phyloP scores from a whole-genome alignment of 2,329 filamentous ascomycete species.

The Dothiorella sarmentorum region DNA sequence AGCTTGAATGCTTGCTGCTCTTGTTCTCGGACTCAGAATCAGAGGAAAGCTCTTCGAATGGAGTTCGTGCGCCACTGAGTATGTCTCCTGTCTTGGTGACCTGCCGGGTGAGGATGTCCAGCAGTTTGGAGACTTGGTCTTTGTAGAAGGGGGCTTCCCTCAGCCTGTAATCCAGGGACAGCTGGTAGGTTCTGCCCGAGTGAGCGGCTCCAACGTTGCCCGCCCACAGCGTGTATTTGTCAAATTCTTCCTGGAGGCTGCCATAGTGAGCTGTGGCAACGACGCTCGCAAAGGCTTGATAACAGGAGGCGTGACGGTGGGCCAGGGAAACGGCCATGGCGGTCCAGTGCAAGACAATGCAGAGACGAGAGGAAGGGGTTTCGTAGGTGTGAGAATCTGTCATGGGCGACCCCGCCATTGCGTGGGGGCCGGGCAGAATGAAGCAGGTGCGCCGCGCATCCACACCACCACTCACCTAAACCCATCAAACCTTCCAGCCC shows the following conservation, averaged over 20 bases:
- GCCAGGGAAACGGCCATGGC: background rate
- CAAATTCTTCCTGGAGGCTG: slow-evolving; percentile 21
- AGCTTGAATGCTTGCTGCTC: background rate
- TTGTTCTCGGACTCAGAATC: background rate
- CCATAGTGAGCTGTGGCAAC: background rate
- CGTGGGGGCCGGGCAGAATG: background rate
- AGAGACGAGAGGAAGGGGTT: too few species aligned
- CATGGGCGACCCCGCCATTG: background rate
- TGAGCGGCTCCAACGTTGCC: slow-evolving; percentile 23
- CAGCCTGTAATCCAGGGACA: slow-evolving; percentile 23
- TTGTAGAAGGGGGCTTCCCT: slow-evolving; percentile 24
- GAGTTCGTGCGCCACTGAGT: background rate
- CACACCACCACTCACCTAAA: background rate
- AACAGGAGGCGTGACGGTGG: slow-evolving; percentile 4
- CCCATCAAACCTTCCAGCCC: too few species aligned
- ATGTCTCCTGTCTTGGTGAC: background rate
- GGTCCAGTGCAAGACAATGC: too few species aligned
- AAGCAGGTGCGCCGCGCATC: background rate
- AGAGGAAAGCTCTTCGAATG: background rate
- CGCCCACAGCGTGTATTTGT: slow-evolving; percentile 22
- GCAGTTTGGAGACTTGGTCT: slow-evolving; percentile 10
- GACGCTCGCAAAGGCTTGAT: background rate
- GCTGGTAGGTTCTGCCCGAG: slow-evolving; percentile 13
- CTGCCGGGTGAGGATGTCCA: background rate
- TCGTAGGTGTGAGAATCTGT: background rate